Evolutionary conservation across 2,329 filamentous ascomycete genomes (phyloP).

Genomic region (Colletotrichum noveboracense): DNA sequence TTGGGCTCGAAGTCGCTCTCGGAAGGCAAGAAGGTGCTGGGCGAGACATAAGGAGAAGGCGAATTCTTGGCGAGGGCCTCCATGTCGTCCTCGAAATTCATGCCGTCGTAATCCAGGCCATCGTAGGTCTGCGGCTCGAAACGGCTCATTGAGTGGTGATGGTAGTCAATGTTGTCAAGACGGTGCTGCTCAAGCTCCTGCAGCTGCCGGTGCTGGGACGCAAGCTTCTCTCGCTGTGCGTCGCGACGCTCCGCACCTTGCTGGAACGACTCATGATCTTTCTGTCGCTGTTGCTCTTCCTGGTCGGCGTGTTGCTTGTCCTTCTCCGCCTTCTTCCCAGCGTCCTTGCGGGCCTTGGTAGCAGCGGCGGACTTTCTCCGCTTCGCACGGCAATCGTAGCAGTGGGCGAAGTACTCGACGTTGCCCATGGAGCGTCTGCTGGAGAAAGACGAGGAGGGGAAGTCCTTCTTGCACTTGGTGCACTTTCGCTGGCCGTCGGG

Average conservation of each 20-base stretch:
- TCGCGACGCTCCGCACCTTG: neutral
- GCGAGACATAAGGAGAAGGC: neutral
- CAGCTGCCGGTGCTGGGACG: neutral
- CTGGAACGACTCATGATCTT: neutral
- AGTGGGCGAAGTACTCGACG: neutral
- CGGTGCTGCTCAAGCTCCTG: neutral
- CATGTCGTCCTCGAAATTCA: neutral
- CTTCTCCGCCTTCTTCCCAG: neutral
- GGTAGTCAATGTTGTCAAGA: neutral
- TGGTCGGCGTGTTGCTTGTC: neutral
- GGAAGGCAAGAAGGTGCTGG: neutral
- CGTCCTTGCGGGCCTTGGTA: neutral
- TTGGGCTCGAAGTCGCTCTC: neutral
- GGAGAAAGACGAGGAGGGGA: neutral
- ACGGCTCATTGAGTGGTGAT: neutral
- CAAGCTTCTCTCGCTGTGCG: neutral
- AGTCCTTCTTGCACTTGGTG: neutral
- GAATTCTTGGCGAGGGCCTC: neutral
- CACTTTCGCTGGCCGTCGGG: neutral
- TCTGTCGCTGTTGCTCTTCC: neutral
- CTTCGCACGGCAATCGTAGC: neutral
- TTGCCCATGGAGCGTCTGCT: neutral
- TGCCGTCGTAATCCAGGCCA: neutral
- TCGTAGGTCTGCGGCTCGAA: neutral
- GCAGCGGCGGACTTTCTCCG: neutral